Evolutionary conservation across 768 basidiomycete species (phyloP).

Genomic region (Boletus reticuloceps): DNA sequence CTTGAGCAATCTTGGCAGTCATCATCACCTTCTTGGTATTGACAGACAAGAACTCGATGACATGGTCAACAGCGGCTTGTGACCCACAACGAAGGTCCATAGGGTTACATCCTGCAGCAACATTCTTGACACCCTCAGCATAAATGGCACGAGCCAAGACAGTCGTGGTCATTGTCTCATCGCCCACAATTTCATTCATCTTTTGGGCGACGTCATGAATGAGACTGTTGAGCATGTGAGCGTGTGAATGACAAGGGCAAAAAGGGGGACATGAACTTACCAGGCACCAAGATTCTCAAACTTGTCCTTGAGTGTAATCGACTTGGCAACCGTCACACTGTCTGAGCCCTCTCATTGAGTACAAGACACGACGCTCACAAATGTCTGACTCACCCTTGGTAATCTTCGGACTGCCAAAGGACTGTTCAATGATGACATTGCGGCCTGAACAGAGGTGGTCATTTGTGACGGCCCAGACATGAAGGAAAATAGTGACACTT

Average conservation of each 20-base stretch:
- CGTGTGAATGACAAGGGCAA: neutral
- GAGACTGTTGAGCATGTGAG: constrained; percentile 49
- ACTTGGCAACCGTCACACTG: constrained; percentile 77
- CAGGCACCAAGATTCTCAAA: constrained; percentile 98
- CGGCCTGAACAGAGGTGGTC: constrained; percentile 52
- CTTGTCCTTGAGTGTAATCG: constrained; percentile 92
- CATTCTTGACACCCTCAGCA: constrained; percentile 98
- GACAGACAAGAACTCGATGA: constrained; percentile 84
- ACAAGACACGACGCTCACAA: neutral
- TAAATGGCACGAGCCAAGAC: constrained; percentile 97
- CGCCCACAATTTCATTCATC: constrained; percentile 96
- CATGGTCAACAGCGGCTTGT: constrained; percentile 94
- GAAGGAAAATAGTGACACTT: neutral
- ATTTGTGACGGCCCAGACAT: neutral
- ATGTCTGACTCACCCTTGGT: constrained; percentile 70
- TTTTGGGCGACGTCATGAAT: constrained; percentile 95
- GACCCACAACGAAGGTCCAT: constrained; percentile 99
- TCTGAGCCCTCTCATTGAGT: constrained; percentile 43
- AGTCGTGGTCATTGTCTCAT: constrained; percentile 97
- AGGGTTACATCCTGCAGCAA: constrained; percentile 98
- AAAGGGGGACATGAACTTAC: constrained; percentile 42
- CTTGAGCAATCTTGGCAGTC: constrained; percentile 96
- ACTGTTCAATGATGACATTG: constrained; percentile 98
- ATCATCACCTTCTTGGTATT: constrained; percentile 96
- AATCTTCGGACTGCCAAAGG: constrained; percentile 90